Evolutionary conservation across 495 filamentous ascomycete species (phyloP).

Genomic region (Patellaria atrata): DNA sequence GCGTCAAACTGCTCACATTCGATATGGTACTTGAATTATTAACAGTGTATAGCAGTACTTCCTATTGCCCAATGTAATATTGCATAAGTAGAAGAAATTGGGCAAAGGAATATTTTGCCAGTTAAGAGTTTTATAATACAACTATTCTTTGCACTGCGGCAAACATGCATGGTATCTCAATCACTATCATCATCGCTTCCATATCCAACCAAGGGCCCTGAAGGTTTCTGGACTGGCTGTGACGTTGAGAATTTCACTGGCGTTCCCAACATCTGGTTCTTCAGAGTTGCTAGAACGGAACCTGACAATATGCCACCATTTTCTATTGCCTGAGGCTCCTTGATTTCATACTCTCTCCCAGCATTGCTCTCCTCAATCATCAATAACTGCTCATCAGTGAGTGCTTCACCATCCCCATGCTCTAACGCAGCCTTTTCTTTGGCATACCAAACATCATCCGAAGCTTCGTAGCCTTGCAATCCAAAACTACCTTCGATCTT

Average conservation of each 20-base stretch:
- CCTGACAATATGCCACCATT: constrained; percentile 58
- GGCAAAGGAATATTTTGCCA: too few species aligned
- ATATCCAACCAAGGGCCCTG: constrained; percentile 73
- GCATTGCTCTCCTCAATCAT: constrained; percentile 29
- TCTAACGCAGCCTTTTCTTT: constrained; percentile 29
- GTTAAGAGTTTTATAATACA: too few species aligned
- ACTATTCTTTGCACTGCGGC: background rate
- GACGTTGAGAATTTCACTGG: constrained; percentile 6
- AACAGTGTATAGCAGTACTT: too few species aligned
- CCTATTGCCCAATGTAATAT: too few species aligned
- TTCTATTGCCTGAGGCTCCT: constrained; percentile 7
- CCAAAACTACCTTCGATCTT: constrained; percentile 86
- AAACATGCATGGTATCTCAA: too few species aligned
- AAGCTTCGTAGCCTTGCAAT: constrained; percentile 80
- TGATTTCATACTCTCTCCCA: constrained; percentile 8
- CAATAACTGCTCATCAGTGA: constrained; percentile 29
- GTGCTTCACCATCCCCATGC: constrained; percentile 24
- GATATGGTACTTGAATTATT: too few species aligned
- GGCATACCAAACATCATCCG: constrained; percentile 89
- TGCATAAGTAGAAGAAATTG: too few species aligned
- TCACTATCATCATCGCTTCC: constrained; percentile 76
- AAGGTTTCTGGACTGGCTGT: constrained; percentile 32
- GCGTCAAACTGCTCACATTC: too few species aligned
- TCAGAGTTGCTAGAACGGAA: constrained; percentile 61
- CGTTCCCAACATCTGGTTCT: constrained; percentile 26